Evolutionary conservation across 1,284 basidiomycete species (phyloP).

Genomic region (Gymnopus androsaceus): DNA sequence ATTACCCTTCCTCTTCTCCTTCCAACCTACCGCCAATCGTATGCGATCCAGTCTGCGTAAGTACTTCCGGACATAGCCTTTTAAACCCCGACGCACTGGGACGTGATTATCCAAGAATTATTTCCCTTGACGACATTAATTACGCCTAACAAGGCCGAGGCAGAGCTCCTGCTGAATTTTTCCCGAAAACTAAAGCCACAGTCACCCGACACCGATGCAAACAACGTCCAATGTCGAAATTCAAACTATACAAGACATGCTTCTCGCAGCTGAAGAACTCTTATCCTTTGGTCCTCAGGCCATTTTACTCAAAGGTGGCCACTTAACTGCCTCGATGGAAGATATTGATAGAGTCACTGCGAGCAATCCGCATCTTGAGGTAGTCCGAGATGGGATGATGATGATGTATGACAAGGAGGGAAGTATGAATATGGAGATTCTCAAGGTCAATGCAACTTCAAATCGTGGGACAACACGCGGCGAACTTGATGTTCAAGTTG

Average conservation of each 20-base stretch:
- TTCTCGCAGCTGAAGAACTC: conserved; percentile 59
- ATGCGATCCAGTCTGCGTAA: conserved; percentile 91
- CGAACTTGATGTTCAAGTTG: conserved; percentile 48
- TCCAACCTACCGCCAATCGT: conserved; percentile 56
- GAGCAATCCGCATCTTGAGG: conserved; percentile 32
- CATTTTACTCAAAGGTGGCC: conserved; percentile 89
- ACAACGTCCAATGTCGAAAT: conserved; percentile 38
- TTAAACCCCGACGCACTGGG: conserved; percentile 70
- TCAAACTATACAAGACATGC: conserved; percentile 60
- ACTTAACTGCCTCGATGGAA: conserved; percentile 50
- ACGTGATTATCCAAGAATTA: conserved; percentile 60
- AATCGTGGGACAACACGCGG: no score
- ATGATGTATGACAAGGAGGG: conserved; percentile 34
- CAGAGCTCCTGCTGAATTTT: conserved; percentile 72
- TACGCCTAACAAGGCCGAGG: conserved; percentile 89
- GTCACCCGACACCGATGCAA: no score
- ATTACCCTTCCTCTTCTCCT: conserved; percentile 31
- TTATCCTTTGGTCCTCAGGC: conserved; percentile 52
- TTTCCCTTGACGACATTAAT: conserved; percentile 77
- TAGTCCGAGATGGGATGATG: conserved; percentile 41
- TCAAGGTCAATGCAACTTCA: conserved; percentile 38
- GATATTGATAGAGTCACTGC: conserved; percentile 43
- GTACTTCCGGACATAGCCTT: conserved; percentile 86
- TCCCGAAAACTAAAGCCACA: no score
- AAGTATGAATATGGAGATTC: conserved; percentile 70